phyloP scores from a whole-genome alignment of 495 filamentous ascomycete species.

The Achaetomiella virescens region DNA sequence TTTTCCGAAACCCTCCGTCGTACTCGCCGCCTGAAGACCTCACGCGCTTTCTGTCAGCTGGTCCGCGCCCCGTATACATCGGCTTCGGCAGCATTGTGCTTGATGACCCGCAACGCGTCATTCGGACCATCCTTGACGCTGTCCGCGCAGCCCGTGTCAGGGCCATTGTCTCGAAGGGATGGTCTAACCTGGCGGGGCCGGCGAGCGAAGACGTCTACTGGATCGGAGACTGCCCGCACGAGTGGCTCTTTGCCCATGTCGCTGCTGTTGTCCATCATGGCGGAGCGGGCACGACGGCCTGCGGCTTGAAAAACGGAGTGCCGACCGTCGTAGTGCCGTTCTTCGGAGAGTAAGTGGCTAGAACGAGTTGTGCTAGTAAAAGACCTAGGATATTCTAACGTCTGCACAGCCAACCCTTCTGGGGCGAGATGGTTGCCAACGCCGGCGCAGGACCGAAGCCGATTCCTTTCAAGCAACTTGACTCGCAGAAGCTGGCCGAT shows the following conservation, averaged over 20 bases:
- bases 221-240: slow-evolving; percentile 70
- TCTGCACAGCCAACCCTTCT: slow-evolving; percentile 55
- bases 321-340: slow-evolving; percentile 75
- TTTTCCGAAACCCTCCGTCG: slow-evolving; percentile 56
- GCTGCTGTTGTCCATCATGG: slow-evolving; percentile 74
- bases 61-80: slow-evolving; percentile 66
- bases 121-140: slow-evolving; percentile 60
- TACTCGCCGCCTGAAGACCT: slow-evolving; percentile 50
- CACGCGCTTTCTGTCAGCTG: slow-evolving; percentile 46
- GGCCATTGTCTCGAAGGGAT: slow-evolving; percentile 71
- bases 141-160: slow-evolving; percentile 57
- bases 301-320: slow-evolving; percentile 57
- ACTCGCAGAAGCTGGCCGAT: slow-evolving; percentile 51
- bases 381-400: background rate
- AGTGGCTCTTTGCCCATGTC: slow-evolving; percentile 72
- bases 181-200: slow-evolving; percentile 64
- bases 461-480: slow-evolving; percentile 62
- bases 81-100: slow-evolving; percentile 78
- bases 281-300: slow-evolving; percentile 73
- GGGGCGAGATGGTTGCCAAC: slow-evolving; percentile 66
- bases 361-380: too few species aligned
- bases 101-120: slow-evolving; percentile 61
- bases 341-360: slow-evolving; percentile 54
- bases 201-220: slow-evolving; percentile 59
- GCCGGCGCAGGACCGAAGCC: slow-evolving; percentile 67